A percentile compares a stretch with the other conserved stretches of the same genome.
These are phyloP conservation scores for Chrysopogon serrulatus DNA, from an alignment of 176 grass and related monocot genomes.

Conservation along the genomic window DNA sequence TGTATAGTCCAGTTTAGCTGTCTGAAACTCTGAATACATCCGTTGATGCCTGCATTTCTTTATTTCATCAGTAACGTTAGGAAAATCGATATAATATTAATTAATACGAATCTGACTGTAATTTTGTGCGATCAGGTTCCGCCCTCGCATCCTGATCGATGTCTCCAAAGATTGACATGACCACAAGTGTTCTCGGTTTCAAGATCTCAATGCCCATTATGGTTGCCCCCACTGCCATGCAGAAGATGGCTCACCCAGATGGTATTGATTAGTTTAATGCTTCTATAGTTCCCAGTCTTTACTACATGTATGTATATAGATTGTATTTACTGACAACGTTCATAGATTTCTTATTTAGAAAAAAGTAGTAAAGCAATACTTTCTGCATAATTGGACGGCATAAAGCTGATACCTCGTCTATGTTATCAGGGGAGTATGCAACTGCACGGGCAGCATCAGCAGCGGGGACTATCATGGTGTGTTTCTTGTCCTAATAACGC, in stretches of 20 bases:
- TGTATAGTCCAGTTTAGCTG: background rate
- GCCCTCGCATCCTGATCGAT: slow-evolving; percentile 92
- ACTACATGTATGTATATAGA: background rate
- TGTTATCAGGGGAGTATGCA: slow-evolving; percentile 79
- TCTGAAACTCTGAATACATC: background rate
- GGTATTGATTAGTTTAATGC: slow-evolving; percentile 34
- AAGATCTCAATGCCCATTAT: slow-evolving; percentile 98
- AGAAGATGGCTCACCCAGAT: slow-evolving; percentile 98
- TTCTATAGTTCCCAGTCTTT: background rate
- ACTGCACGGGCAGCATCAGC: slow-evolving; percentile 87
- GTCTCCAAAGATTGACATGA: slow-evolving; percentile 91
- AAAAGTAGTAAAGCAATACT: background rate
- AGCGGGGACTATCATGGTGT: slow-evolving; percentile 87
- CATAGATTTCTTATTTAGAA: background rate
- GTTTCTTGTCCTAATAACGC: background rate
- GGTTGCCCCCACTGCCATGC: slow-evolving; percentile 81
- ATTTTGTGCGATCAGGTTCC: slow-evolving; percentile 47
- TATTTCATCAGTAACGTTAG: background rate
- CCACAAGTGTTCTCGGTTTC: slow-evolving; percentile 81
- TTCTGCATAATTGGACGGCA: background rate
- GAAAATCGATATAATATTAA: background rate
- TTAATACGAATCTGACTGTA: background rate
- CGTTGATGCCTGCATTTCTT: background rate
- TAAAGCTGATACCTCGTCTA: background rate
- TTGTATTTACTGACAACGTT: background rate